Evolutionary conservation across 352 stramenopile species (phyloP).

Genomic region (Globisporangium acanthophoron): DNA sequence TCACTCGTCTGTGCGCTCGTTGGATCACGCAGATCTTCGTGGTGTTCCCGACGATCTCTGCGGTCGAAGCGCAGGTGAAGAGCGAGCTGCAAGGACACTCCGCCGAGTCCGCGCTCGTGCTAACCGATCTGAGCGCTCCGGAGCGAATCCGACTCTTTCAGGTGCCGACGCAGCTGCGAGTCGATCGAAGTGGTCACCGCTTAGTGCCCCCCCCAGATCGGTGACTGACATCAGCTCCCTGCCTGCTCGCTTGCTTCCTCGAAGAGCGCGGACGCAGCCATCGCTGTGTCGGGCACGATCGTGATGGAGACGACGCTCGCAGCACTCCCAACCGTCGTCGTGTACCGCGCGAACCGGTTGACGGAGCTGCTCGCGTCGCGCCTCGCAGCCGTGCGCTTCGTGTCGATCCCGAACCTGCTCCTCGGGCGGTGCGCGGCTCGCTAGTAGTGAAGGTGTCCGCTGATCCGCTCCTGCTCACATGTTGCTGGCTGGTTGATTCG

Average conservation of each 20-base stretch:
- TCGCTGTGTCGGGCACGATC: slow-evolving; percentile 70
- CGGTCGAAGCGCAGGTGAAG: slow-evolving; percentile 24
- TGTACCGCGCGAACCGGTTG: slow-evolving; percentile 63
- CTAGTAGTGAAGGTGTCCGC: too few relatives aligned
- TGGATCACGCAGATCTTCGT: slow-evolving; percentile 33
- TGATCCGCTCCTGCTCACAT: too few relatives aligned
- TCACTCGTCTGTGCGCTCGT: slow-evolving; percentile 5
- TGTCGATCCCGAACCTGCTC: slow-evolving; percentile 74
- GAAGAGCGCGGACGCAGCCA: slow-evolving; percentile 35
- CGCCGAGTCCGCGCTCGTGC: slow-evolving; percentile 8
- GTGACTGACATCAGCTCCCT: neutral
- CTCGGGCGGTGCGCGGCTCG: slow-evolving; percentile 31
- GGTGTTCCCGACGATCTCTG: slow-evolving; percentile 51
- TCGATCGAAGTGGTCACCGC: neutral
- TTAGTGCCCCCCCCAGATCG: neutral
- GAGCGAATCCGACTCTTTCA: slow-evolving; percentile 26
- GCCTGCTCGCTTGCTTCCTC: neutral
- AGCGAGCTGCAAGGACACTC: slow-evolving; percentile 9
- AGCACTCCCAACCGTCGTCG: slow-evolving; percentile 50
- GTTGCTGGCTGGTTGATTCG: neutral
- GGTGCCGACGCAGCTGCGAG: slow-evolving; percentile 9
- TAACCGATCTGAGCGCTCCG: slow-evolving; percentile 18
- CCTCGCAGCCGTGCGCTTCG: slow-evolving; percentile 55
- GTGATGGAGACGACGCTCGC: slow-evolving; percentile 59
- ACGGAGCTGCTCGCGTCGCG: slow-evolving; percentile 48